Base-by-base conservation (phyloP, 2,329 filamentous ascomycete species). In the Nemania sp. region DNA sequence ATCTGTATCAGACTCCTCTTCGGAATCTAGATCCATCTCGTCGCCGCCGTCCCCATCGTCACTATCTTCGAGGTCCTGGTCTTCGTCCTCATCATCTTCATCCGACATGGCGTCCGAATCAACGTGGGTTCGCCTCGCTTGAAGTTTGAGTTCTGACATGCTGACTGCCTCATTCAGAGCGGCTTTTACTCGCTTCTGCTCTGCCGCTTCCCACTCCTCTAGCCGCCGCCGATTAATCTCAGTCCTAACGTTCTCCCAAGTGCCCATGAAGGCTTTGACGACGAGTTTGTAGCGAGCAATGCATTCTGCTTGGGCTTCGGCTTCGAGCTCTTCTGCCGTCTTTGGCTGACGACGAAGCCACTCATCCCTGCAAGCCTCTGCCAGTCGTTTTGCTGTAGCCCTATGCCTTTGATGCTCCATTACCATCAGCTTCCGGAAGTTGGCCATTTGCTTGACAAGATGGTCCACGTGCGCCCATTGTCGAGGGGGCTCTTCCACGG, bases 401-500 rank as follows among this genome's bases (percentile, higher is more conserved):
- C 86, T 86, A 75, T 98, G 94, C 12, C 88, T 83, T 64, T 86
- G 85, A 67, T 92, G 90, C 74, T 99, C 95, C 59, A 87, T 85
- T 2, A 88, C 77, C 78, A 98, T 85, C 37, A 98, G 81, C 69
- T 87, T 90, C 49, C 91, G 87, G 68, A 98, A 94, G 68, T 93
- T 89, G 12, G 89, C 72, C 60, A 90, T 88, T 63, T 96, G 93
- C 48, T 88, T 88, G 47, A 90, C 81, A 54, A 98, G 82, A 72
- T 98, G 91, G 71, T 98, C 93, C 71, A 87, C 84, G 67, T 96
- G 92, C n/a, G 90, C 87, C 80, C 91, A 98, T 70, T 95, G 91
- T 54, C 84, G 83, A 0, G 87, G 84, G 0, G 90, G 90, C 68
- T 96, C 90, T 58, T 91, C 87, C 61, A 79, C 79, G 12, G 86